Evolutionary conservation across 1,139 yeast genomes (phyloP).

Genomic region (Kodamaea sp.): DNA sequence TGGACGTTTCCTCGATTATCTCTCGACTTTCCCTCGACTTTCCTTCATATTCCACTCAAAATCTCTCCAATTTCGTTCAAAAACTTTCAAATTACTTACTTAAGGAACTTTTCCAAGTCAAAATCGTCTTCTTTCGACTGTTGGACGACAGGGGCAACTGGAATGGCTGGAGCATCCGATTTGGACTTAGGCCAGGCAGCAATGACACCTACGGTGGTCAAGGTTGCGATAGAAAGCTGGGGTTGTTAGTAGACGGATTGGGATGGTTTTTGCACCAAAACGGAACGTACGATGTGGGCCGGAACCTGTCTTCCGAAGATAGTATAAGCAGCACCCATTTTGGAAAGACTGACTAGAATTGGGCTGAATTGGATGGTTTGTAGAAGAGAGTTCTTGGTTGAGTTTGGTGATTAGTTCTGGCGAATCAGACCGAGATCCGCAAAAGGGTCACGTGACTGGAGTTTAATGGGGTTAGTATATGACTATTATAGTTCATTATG

Average conservation of each 20-base stretch:
- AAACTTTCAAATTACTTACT: too few species aligned
- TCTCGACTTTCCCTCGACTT: not conserved
- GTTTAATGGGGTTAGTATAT: too few species aligned
- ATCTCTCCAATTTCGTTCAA: not conserved
- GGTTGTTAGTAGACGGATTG: conserved; percentile 12
- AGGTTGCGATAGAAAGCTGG: conserved; percentile 47
- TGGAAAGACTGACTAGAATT: too few species aligned
- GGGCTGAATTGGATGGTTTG: too few species aligned
- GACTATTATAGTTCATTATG: too few species aligned
- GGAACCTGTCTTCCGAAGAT: conserved; percentile 66
- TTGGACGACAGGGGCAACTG: conserved; percentile 29
- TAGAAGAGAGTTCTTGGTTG: too few species aligned
- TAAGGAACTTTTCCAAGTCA: conserved; percentile 61
- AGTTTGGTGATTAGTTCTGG: too few species aligned
- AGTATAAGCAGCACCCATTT: conserved; percentile 63
- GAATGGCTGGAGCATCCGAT: conserved; percentile 30
- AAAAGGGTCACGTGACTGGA: not conserved
- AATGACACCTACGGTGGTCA: conserved; percentile 48
- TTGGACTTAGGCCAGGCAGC: conserved; percentile 44
- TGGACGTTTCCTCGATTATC: too few species aligned
- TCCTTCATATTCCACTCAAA: not conserved
- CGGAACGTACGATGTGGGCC: conserved; percentile 58
- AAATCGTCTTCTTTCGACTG: conserved; percentile 52
- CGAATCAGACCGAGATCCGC: conserved; percentile 4
- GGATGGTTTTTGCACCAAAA: not conserved